Evolutionary conservation across 129 eudicot species (phyloP).

Genomic region (Flaveria brownii): DNA sequence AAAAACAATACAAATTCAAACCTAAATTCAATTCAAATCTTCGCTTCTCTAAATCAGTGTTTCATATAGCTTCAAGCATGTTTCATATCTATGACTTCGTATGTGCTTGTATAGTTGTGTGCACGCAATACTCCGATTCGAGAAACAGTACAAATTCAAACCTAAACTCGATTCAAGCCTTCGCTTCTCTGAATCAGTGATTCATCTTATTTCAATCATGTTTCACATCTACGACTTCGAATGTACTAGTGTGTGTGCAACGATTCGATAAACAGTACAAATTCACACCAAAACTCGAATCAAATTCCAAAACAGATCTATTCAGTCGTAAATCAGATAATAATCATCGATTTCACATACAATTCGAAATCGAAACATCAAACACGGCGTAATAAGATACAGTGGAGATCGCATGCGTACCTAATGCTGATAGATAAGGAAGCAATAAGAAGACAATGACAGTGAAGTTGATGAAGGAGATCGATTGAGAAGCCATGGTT

Average conservation of each 20-base stretch:
- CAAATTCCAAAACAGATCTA: not conserved
- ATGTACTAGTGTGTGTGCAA: not conserved
- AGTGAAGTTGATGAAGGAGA: conserved; percentile 11
- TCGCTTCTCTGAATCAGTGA: not conserved
- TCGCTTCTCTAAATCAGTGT: not conserved
- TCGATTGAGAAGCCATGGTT: conserved; percentile 1
- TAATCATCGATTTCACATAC: not conserved
- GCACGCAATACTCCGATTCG: not conserved
- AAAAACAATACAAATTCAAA: not conserved
- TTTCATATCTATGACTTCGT: not conserved
- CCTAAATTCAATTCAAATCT: not conserved
- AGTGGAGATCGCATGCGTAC: not conserved
- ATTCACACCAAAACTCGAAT: not conserved
- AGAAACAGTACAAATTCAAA: not conserved
- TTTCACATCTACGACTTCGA: not conserved
- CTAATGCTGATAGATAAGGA: conserved; percentile 26
- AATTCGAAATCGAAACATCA: not conserved
- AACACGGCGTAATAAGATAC: not conserved
- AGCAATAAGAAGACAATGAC: conserved; percentile 21
- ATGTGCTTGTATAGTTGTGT: not conserved
- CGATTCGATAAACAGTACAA: not conserved
- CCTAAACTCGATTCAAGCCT: not conserved
- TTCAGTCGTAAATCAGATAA: not conserved
- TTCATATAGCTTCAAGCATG: not conserved
- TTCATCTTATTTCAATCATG: not conserved